A percentile compares a stretch with the other conserved stretches of the same genome.
These are phyloP conservation scores for Auriscalpium microsporum DNA, from an alignment of 768 basidiomycete genomes.

Conservation along the genomic window DNA sequence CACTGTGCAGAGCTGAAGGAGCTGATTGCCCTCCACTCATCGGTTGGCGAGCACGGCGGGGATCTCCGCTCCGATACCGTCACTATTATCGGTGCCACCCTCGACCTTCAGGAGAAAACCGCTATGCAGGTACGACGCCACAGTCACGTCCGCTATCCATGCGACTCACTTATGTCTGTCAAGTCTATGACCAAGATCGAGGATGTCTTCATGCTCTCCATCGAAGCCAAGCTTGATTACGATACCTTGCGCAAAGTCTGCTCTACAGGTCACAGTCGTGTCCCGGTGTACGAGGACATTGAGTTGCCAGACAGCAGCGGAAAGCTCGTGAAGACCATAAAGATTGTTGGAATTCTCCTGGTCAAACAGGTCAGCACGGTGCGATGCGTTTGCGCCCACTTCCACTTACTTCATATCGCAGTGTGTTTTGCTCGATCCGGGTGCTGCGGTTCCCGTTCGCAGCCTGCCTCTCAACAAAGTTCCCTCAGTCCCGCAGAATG, in stretches of 20 bases:
- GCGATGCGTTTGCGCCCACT: constrained; percentile 47
- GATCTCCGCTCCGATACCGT: constrained; percentile 84
- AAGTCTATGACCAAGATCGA: constrained; percentile 76
- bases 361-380: constrained; percentile 56
- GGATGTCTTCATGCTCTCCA: constrained; percentile 81
- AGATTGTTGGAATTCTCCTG: constrained; percentile 78
- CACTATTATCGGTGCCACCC: constrained; percentile 80
- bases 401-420: background rate
- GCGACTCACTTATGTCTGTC: constrained; percentile 4
- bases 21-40: constrained; percentile 82
- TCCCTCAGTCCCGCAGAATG: constrained; percentile 79
- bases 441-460: constrained; percentile 76
- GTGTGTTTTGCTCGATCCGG: constrained; percentile 15
- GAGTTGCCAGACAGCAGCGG: constrained; percentile 10
- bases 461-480: constrained; percentile 82
- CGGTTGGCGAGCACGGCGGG: constrained; percentile 64
- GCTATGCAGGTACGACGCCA: constrained; percentile 37
- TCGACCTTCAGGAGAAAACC: constrained; percentile 84
- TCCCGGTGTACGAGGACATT: constrained; percentile 18
- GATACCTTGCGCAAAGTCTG: constrained; percentile 40
- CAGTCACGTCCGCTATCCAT: background rate
- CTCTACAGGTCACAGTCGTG: constrained; percentile 16
- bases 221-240: constrained; percentile 77
- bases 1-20: constrained; percentile 57
- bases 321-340: constrained; percentile 52